Evolutionary conservation across 306 rosid genomes (phyloP), one percentile per base, ranked within the genome.

Genomic region (Casuarina glauca): DNA sequence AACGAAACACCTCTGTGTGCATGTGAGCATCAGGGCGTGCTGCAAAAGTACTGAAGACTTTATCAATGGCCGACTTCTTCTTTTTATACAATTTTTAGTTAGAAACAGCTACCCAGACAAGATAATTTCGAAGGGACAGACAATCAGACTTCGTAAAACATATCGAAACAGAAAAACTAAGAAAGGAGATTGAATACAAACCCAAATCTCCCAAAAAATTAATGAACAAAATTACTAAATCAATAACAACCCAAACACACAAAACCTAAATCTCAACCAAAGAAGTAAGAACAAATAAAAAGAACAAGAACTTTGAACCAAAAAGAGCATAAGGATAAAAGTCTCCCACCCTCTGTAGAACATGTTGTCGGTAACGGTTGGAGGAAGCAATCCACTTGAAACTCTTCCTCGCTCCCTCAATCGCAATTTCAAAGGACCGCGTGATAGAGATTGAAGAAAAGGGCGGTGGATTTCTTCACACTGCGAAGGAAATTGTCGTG

Each of bases 321-420:
- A 49, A 0, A 39, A 17, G 4, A 36, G 7, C 38, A 12, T 5
- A 35, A n/a, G 43, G 9, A 19, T 3, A 26, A 62, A 70, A 55
- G 39, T 8, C 41, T 15, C 63, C 72, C 76, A 88, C 93, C 91
- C 96, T 87, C 90, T 82, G 82, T 88, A 87, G 76, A 85, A 86
- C 96, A 86, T 83, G 71, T 67, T 17, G 43, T n/a, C 9, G 49
- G 42, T n/a, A 42, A 41, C 17, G 39, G 32, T 16, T 17, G 26
- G 6, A 7, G 15, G 17, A 4, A 67, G 71, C 41, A 19, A 67
- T 50, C 1, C 50, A 17, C 12, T 67, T 42, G 71, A 15, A 67
- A 41, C 49, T 41, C 42, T 41, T 19, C 12, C 12, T 10, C 3
- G 9, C 42, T 1, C 2, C 8, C 50, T 9, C 3, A 16, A 6